phyloP scores from a whole-genome alignment of 768 basidiomycete genomes.

The Tylopilus cervinicoccineus region DNA sequence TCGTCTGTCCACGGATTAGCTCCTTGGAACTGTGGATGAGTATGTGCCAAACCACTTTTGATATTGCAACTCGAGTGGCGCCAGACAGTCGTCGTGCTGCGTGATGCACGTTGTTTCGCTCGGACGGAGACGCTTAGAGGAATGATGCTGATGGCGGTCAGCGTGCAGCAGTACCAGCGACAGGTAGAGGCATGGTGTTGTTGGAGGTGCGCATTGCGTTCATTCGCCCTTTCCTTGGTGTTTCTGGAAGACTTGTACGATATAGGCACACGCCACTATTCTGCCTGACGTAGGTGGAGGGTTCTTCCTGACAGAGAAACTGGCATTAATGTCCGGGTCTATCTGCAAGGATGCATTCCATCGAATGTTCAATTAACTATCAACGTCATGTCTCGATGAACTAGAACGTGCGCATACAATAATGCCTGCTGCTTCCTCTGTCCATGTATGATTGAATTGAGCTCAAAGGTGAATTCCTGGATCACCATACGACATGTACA shows the following conservation, averaged over 20 bases:
- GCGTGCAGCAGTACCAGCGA: slow-evolving; percentile 81
- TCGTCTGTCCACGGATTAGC: slow-evolving; percentile 57
- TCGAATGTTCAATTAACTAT: slow-evolving; percentile 9
- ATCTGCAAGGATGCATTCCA: slow-evolving; percentile 52
- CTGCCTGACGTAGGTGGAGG: slow-evolving; percentile 61
- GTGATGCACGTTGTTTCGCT: slow-evolving; percentile 63
- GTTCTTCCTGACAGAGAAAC: slow-evolving; percentile 7
- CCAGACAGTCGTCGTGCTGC: slow-evolving; percentile 80
- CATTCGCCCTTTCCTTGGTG: slow-evolving; percentile 5
- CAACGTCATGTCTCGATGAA: slow-evolving; percentile 46
- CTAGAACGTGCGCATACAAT: slow-evolving; percentile 53
- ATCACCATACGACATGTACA: no score
- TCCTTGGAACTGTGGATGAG: slow-evolving; percentile 41
- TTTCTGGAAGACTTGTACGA: slow-evolving; percentile 4
- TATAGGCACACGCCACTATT: slow-evolving; percentile 66
- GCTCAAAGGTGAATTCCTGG: slow-evolving; percentile 60
- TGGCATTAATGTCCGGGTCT: slow-evolving; percentile 29
- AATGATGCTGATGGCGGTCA: slow-evolving; percentile 66
- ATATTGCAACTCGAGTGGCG: slow-evolving; percentile 72
- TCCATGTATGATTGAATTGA: slow-evolving; percentile 11
- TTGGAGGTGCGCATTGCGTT: slow-evolving; percentile 50
- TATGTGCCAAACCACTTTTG: background rate
- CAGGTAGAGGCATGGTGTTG: slow-evolving; percentile 81
- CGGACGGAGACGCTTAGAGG: slow-evolving; percentile 70
- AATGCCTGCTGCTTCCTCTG: background rate